phyloP scores from a whole-genome alignment of 495 filamentous ascomycete species.

The Stereocaulon alpinum region DNA sequence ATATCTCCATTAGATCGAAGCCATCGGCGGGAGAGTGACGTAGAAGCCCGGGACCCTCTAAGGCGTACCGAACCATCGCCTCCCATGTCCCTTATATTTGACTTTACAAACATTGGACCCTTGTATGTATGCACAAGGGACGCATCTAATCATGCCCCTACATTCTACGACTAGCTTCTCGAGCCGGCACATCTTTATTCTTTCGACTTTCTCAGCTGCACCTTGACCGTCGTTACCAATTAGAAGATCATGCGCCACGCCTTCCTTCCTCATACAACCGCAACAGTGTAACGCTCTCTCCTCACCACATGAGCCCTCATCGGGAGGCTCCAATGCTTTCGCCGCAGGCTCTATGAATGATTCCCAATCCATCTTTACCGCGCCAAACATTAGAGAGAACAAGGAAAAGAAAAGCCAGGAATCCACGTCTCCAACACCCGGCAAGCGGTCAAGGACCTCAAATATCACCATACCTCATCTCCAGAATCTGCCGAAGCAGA shows the following conservation, averaged over 20 bases:
- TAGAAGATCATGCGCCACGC: background rate
- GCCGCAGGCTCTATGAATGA: slow-evolving; percentile 19
- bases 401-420: slow-evolving; percentile 8
- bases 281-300: background rate
- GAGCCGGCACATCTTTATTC: background rate
- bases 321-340: slow-evolving; percentile 5
- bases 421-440: background rate
- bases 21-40: no score
- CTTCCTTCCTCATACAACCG: background rate
- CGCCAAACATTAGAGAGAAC: slow-evolving; percentile 4
- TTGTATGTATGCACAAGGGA: background rate
- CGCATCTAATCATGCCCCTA: background rate
- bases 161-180: background rate
- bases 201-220: background rate
- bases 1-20: no score
- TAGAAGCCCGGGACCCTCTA: no score
- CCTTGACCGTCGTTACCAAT: background rate
- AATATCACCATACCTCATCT: slow-evolving; percentile 7
- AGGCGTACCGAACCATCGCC: background rate
- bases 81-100: background rate
- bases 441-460: slow-evolving; percentile 12
- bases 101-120: slow-evolving; percentile 5
- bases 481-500: background rate
- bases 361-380: slow-evolving; percentile 19
- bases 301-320: background rate